phyloP scores from a whole-genome alignment of 129 eudicot species.

The Helianthus tuberosus region DNA sequence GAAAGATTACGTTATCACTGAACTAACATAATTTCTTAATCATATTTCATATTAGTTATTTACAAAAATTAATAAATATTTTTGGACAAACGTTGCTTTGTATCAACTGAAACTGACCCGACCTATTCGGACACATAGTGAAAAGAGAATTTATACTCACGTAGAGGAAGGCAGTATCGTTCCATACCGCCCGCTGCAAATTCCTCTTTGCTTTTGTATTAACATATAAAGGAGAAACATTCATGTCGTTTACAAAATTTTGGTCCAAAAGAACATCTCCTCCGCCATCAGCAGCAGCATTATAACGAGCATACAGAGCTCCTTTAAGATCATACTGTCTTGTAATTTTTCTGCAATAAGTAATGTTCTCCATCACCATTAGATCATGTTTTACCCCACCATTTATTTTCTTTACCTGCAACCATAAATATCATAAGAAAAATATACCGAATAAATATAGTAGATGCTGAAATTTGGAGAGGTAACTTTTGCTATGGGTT shows the following conservation, averaged over 20 bases:
- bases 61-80: neutral
- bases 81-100: neutral
- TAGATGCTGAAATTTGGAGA: neutral
- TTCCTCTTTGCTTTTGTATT: conserved; percentile 61
- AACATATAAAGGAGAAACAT: conserved; percentile 76
- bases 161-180: conserved; percentile 82
- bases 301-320: conserved; percentile 76
- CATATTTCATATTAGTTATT: neutral
- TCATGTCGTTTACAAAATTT: conserved; percentile 92
- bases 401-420: conserved; percentile 70
- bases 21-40: neutral
- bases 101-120: neutral
- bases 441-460: neutral
- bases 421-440: conserved; percentile 5
- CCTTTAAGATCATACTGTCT: conserved; percentile 93
- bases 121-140: neutral
- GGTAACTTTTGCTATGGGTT: neutral
- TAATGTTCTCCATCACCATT: conserved; percentile 94
- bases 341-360: conserved; percentile 59
- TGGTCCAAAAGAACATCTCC: conserved; percentile 94
- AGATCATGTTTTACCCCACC: conserved; percentile 71
- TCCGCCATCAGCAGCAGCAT: conserved; percentile 57
- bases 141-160: conserved; percentile 47
- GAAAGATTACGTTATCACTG: neutral
- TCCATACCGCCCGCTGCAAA: conserved; percentile 91